Percentiles rank a stretch among this genome's conserved stretches.
Conservation (phyloP, 2,329 filamentous ascomycete genomes). For the Neoascochyta sp. region DNA sequence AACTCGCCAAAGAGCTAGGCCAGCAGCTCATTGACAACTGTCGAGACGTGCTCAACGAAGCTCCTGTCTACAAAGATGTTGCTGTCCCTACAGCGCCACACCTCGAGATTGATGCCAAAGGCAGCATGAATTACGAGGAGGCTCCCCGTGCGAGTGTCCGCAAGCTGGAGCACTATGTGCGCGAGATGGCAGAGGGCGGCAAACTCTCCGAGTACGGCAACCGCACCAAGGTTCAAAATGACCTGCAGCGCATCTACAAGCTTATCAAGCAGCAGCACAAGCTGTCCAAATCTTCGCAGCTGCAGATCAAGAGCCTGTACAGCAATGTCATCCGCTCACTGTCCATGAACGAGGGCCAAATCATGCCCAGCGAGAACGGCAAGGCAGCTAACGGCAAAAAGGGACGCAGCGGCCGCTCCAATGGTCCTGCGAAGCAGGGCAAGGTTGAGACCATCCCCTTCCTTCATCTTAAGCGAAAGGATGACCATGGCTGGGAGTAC, state of each 20-base stretch:
- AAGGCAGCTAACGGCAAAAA: constrained; percentile 60
- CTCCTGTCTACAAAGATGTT: constrained; percentile 96
- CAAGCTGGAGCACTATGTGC: constrained; percentile 97
- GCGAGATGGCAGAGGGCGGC: constrained; percentile 96
- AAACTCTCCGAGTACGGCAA: constrained; percentile 99
- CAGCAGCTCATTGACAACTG: constrained; percentile 96
- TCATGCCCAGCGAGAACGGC: constrained; percentile 81
- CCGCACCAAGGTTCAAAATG: constrained; percentile 95
- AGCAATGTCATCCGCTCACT: constrained; percentile 90
- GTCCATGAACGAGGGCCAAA: constrained; percentile 97
- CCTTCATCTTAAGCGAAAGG: constrained; percentile 92
- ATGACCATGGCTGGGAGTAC: constrained; percentile 95
- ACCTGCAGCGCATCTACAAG: constrained; percentile 92
- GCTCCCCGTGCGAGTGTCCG: constrained; percentile 81
- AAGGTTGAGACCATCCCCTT: constrained; percentile 98
- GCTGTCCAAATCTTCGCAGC: constrained; percentile 89
- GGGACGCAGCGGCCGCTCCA: constrained; percentile 51
- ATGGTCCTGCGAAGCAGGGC: constrained; percentile 63
- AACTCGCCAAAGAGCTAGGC: constrained; percentile 93
- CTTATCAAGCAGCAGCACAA: constrained; percentile 98
- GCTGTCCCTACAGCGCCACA: constrained; percentile 85
- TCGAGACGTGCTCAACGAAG: constrained; percentile 77
- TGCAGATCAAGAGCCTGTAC: constrained; percentile 95
- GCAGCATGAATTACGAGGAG: constrained; percentile 90
- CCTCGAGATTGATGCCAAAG: constrained; percentile 86